Evolutionary conservation across 768 basidiomycete species (phyloP).

Genomic region (Royoungia palumana): DNA sequence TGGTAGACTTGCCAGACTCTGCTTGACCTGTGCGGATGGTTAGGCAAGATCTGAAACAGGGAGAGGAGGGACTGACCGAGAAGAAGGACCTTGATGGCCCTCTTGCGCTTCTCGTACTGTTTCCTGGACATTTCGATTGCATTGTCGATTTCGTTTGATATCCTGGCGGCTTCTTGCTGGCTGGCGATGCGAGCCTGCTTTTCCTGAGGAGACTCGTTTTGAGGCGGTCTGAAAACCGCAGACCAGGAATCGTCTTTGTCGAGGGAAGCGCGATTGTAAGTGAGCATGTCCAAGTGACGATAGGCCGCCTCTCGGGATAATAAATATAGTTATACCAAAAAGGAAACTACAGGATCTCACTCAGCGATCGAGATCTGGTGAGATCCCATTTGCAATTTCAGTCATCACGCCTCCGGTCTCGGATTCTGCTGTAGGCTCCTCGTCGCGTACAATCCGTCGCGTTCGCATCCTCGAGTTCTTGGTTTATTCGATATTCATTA

Average conservation of each 20-base stretch:
- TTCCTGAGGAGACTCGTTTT: conserved; percentile 8
- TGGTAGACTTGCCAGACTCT: conserved; percentile 32
- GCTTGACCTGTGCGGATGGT: conserved; percentile 22
- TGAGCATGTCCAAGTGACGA: conserved; percentile 5
- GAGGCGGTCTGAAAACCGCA: conserved; percentile 17
- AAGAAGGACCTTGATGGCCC: conserved; percentile 27
- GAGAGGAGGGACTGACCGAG: conserved; percentile 13
- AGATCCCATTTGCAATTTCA: too few relatives aligned
- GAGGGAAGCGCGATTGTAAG: neutral
- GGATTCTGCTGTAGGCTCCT: too few relatives aligned
- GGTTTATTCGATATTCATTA: too few relatives aligned
- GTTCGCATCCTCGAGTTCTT: too few relatives aligned
- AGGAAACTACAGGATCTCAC: neutral
- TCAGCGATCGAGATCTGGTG: too few relatives aligned
- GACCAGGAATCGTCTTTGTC: conserved; percentile 24
- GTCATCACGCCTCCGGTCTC: too few relatives aligned
- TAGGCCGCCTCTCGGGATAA: neutral
- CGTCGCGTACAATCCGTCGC: too few relatives aligned
- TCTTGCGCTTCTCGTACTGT: conserved; percentile 21
- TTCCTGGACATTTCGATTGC: conserved; percentile 25
- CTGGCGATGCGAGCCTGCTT: conserved; percentile 4
- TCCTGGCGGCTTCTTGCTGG: conserved; percentile 22
- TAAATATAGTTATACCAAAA: neutral
- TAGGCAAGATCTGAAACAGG: rapidly evolving
- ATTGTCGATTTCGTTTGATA: conserved; percentile 30